Percentiles rank a stretch among this genome's conserved stretches.
These are phyloP conservation scores for Aeminium ludgeri DNA, from an alignment of 495 filamentous ascomycete genomes.

Conservation along the genomic window DNA sequence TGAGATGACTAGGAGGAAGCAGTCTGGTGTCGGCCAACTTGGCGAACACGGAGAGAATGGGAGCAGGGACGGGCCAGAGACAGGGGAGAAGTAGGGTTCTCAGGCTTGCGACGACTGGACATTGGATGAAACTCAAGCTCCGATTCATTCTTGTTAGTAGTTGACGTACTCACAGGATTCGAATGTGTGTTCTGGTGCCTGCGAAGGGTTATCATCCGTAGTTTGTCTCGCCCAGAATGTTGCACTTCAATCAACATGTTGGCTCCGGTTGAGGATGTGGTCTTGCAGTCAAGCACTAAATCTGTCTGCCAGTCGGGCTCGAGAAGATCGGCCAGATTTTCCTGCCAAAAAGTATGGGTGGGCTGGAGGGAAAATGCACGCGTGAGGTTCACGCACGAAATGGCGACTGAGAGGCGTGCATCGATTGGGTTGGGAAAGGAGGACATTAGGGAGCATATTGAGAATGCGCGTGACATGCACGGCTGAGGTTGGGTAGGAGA, in stretches of 20 bases:
- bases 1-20: constrained; percentile 7
- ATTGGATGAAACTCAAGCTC: constrained; percentile 15
- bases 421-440: neutral
- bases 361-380: constrained; percentile 1
- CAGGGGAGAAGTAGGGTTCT: too few species aligned
- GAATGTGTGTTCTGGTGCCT: too few species aligned
- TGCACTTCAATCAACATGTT: constrained; percentile 9
- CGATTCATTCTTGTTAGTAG: constrained; percentile 27
- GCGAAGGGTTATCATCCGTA: too few species aligned
- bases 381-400: neutral
- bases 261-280: too few species aligned
- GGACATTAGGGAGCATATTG: neutral
- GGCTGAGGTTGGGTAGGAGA: too few species aligned
- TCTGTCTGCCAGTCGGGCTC: too few species aligned
- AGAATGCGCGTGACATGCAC: too few species aligned
- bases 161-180: too few species aligned
- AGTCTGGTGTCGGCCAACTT: neutral
- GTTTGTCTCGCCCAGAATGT: too few species aligned
- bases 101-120: neutral
- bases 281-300: too few species aligned
- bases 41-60: too few species aligned
- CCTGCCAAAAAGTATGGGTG: constrained; percentile 1
- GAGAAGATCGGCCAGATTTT: constrained; percentile 11
- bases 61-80: too few species aligned
- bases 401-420: neutral